These are phyloP conservation scores for Podospora pseudoanserina DNA, from an alignment of 495 filamentous ascomycete species.

Conservation along the genomic window DNA sequence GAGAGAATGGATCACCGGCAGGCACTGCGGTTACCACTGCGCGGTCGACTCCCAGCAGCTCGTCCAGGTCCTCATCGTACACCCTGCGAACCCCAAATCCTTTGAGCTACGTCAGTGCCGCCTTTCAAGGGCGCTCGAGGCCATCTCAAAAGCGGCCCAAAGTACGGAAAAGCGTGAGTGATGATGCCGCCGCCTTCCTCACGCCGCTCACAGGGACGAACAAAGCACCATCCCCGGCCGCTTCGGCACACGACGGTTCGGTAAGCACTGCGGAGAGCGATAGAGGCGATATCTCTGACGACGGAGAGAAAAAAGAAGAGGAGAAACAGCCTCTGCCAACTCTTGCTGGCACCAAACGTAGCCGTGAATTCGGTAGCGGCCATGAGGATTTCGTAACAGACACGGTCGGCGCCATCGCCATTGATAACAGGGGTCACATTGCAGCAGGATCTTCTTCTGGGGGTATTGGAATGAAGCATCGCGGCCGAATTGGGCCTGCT, in stretches of 20 bases:
- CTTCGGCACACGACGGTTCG: conserved; percentile 26
- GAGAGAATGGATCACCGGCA: conserved; percentile 17
- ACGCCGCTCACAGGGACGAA: neutral
- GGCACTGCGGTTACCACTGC: conserved; percentile 9
- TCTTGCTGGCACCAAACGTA: conserved; percentile 3
- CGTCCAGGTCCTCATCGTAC: conserved; percentile 6
- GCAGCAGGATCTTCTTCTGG: conserved; percentile 97
- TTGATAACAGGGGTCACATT: conserved; percentile 80
- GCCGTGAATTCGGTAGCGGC: conserved; percentile 16
- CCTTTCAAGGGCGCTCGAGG: conserved; percentile 22
- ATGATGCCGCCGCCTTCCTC: conserved; percentile 13
- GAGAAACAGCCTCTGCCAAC: neutral
- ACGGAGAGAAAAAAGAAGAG: conserved; percentile 1
- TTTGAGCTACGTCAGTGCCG: conserved; percentile 13
- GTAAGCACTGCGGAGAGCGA: conserved; percentile 14
- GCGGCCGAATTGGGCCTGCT: conserved; percentile 84
- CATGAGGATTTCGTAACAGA: conserved; percentile 68
- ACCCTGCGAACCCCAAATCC: conserved; percentile 9
- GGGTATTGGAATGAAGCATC: conserved; percentile 98
- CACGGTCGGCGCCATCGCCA: conserved; percentile 91
- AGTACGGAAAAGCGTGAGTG: conserved; percentile 19
- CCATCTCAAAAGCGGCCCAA: conserved; percentile 16
- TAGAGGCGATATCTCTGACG: conserved; percentile 8
- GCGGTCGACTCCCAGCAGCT: conserved; percentile 3
- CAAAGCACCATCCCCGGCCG: conserved; percentile 6